A percentile compares a stretch with the other conserved stretches of the same genome.
These are phyloP conservation scores for Iris pallida DNA, from an alignment of 116 monocot species.

Conservation along the genomic window DNA sequence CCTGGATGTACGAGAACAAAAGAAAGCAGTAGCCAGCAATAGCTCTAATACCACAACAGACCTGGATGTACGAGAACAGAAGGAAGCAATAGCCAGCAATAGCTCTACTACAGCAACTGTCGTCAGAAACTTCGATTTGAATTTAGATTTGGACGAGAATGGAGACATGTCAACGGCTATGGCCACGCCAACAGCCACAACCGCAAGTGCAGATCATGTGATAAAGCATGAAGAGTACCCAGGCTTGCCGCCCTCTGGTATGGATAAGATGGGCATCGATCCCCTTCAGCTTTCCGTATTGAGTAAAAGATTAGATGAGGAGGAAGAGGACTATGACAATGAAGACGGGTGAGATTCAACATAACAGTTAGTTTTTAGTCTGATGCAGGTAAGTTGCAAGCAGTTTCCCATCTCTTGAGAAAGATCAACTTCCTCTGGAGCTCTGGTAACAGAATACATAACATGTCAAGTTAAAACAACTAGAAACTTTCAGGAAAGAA, in stretches of 20 bases:
- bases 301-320: conserved; percentile 40
- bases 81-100: conserved; percentile 9
- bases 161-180: conserved; percentile 14
- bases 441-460: too few relatives aligned
- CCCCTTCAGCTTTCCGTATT: conserved; percentile 40
- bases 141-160: conserved; percentile 45
- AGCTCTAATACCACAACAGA: background rate
- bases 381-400: too few relatives aligned
- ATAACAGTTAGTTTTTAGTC: too few relatives aligned
- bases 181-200: background rate
- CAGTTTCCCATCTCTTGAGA: too few relatives aligned
- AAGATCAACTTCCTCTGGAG: too few relatives aligned
- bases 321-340: conserved; percentile 48
- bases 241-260: conserved; percentile 34
- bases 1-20: background rate
- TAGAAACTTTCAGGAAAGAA: too few relatives aligned
- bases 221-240: conserved; percentile 35
- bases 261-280: conserved; percentile 39
- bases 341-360: conserved; percentile 32
- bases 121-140: conserved; percentile 62
- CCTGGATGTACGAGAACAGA: background rate
- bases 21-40: conserved; percentile 9
- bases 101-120: background rate
- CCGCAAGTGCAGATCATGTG: background rate
- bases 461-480: too few relatives aligned